These are phyloP conservation scores for Pichia manshurica DNA, from an alignment of 805 yeast genomes.

Conservation along the genomic window DNA sequence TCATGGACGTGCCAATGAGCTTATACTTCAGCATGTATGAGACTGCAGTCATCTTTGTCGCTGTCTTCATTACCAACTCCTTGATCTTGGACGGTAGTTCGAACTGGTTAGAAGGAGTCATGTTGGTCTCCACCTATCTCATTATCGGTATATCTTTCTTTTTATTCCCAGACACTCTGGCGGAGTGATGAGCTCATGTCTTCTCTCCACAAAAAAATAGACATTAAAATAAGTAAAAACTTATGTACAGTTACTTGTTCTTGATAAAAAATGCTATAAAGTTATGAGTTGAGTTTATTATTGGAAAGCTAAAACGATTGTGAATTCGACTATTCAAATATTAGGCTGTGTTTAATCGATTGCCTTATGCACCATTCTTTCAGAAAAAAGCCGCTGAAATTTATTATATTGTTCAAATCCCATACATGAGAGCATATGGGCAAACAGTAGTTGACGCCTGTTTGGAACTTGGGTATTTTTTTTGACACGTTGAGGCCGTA, in stretches of 20 bases:
- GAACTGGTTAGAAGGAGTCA: constrained; percentile 95
- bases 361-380: constrained; percentile 18
- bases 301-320: no score
- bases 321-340: not conserved
- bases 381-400: constrained; percentile 21
- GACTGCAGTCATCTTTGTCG: constrained; percentile 83
- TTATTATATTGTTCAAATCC: constrained; percentile 17
- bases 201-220: no score
- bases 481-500: not conserved
- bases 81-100: constrained; percentile 89
- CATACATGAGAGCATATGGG: constrained; percentile 14
- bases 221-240: no score
- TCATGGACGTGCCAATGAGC: constrained; percentile 84
- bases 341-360: not conserved
- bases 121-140: constrained; percentile 81
- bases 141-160: constrained; percentile 87
- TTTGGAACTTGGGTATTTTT: not conserved
- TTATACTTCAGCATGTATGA: constrained; percentile 88
- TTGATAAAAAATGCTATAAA: no score
- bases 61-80: constrained; percentile 83
- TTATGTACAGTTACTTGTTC: no score
- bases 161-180: constrained; percentile 65
- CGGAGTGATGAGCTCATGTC: constrained; percentile 9
- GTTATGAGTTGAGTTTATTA: no score
- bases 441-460: constrained; percentile 15